Conservation (phyloP, 1,139 yeast genomes). For the Saccharomycopsis crataegensis region DNA sequence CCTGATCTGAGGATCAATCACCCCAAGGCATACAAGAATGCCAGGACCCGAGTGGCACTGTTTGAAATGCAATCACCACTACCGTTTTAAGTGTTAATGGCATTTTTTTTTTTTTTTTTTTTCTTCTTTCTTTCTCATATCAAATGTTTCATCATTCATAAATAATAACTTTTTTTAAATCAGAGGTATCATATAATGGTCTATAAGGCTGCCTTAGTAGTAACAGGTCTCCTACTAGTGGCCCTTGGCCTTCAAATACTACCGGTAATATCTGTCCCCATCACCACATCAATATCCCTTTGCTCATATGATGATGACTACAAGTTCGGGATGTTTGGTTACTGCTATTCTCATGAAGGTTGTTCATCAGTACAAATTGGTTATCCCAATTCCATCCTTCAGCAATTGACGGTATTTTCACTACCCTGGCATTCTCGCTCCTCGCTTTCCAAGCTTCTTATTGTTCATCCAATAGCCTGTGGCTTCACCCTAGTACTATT, state of each 20-base stretch:
- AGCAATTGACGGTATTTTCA: neutral
- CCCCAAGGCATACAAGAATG: too few species aligned
- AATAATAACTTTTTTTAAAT: too few species aligned
- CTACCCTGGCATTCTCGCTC: neutral
- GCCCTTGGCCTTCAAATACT: conserved; percentile 4
- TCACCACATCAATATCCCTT: neutral
- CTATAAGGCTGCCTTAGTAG: neutral
- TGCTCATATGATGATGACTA: neutral
- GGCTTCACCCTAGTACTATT: conserved; percentile 1
- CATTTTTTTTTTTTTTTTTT: neutral
- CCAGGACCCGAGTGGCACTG: too few species aligned
- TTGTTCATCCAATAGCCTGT: conserved; percentile 4
- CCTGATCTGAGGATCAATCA: too few species aligned
- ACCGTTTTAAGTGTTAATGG: too few species aligned
- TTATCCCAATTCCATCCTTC: neutral
- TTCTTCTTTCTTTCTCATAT: neutral
- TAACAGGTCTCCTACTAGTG: conserved; percentile 1
- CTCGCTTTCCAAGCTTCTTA: neutral
- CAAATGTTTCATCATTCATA: neutral
- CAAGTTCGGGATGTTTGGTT: conserved; percentile 7
- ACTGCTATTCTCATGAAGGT: neutral
- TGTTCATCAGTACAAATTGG: conserved; percentile 1
- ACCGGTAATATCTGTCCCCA: conserved; percentile 3
- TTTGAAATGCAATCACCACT: too few species aligned
- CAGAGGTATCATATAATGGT: neutral